A percentile compares a stretch with the other conserved stretches of the same genome.
These are phyloP conservation scores for Hamamelis virginiana DNA, from an alignment of 164 flowering plant species.

Conservation along the genomic window DNA sequence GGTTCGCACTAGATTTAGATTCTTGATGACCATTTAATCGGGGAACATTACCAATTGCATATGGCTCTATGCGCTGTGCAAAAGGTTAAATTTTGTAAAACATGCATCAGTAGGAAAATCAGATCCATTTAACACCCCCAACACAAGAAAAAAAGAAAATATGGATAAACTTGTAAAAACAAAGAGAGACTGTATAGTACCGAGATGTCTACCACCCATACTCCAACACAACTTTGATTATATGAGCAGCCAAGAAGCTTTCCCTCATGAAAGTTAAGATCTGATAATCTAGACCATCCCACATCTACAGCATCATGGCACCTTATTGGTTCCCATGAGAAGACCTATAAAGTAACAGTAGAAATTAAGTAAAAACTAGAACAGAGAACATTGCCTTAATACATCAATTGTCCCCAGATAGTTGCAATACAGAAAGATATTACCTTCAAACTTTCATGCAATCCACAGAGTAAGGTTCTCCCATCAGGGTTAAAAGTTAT, in stretches of 20 bases:
- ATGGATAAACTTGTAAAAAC: background rate
- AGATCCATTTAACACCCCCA: constrained; percentile 5
- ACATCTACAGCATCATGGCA: constrained; percentile 94
- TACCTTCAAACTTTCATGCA: constrained; percentile 93
- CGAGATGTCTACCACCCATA: constrained; percentile 98
- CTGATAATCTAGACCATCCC: constrained; percentile 97
- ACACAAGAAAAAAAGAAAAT: background rate
- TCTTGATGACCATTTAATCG: constrained; percentile 53
- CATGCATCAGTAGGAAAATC: constrained; percentile 12
- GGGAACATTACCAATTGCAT: constrained; percentile 39
- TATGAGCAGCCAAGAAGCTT: constrained; percentile 99
- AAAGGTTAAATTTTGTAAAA: constrained; percentile 16
- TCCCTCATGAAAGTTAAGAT: constrained; percentile 91
- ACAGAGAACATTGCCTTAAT: background rate
- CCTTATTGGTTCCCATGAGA: constrained; percentile 94
- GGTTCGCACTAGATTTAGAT: constrained; percentile 54
- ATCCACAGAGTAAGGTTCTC: constrained; percentile 86
- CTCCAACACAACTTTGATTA: constrained; percentile 98
- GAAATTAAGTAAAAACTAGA: background rate
- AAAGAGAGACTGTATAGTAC: constrained; percentile 37
- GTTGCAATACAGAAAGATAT: background rate
- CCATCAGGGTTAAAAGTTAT: constrained; percentile 97
- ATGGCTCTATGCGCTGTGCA: constrained; percentile 83
- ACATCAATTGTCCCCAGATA: background rate
- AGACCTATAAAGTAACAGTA: constrained; percentile 48